These are phyloP conservation scores for Plasmodiophora brassicae DNA, from an alignment of 208 protist species.

Conservation along the genomic window DNA sequence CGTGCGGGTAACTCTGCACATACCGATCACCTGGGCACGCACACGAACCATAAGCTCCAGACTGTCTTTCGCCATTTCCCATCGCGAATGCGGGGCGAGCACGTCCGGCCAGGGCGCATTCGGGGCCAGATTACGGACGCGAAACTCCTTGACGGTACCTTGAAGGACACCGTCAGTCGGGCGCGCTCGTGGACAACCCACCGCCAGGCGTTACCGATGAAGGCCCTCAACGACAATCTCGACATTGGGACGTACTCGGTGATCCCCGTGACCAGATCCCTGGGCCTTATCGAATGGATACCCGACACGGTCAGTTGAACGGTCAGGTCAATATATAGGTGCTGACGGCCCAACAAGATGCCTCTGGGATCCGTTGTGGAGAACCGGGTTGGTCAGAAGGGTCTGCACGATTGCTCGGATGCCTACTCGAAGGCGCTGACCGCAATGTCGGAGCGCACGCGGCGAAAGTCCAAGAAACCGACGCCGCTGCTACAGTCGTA, in stretches of 20 bases:
- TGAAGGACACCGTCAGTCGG: too few species aligned
- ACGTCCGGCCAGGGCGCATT: constrained; percentile 6
- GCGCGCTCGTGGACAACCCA: too few species aligned
- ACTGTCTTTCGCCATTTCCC: neutral
- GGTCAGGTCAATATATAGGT: neutral
- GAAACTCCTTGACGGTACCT: constrained; percentile 25
- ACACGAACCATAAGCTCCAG: neutral
- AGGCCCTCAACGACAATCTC: too few species aligned
- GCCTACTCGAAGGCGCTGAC: neutral
- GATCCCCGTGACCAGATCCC: neutral
- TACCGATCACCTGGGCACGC: neutral
- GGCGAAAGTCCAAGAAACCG: neutral
- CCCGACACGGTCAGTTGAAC: neutral
- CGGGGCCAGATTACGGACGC: neutral
- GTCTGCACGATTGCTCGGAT: neutral
- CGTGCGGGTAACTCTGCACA: too few species aligned
- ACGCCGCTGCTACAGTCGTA: neutral
- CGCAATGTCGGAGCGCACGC: neutral
- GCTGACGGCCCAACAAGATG: neutral
- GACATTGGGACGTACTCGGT: constrained; percentile 4
- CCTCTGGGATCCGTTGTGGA: neutral
- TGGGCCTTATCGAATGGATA: constrained; percentile 17
- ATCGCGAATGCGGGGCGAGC: neutral
- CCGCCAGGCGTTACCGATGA: too few species aligned
- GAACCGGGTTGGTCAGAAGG: neutral